Evolutionary conservation across 2,329 filamentous ascomycete genomes (phyloP).

Genomic region (Fusarium chaquense): DNA sequence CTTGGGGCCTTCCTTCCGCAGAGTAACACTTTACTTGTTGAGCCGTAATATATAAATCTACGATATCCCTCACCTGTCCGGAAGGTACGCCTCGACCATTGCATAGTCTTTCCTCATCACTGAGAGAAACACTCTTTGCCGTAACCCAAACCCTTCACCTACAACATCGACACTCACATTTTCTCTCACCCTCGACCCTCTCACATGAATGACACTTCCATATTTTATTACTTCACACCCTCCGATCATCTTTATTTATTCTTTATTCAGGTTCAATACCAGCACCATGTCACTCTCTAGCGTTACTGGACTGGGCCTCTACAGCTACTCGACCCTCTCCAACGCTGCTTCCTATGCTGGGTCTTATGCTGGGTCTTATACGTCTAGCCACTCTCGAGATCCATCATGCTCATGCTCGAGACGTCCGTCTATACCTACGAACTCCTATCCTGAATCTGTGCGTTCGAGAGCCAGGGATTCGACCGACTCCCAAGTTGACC

Average conservation of each 20-base stretch:
- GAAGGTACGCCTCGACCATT: not conserved
- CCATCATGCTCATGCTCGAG: not conserved
- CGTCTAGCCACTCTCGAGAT: slow-evolving; percentile 10
- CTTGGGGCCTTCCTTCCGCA: not conserved
- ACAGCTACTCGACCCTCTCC: slow-evolving; percentile 7
- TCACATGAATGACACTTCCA: not conserved
- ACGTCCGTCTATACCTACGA: not conserved
- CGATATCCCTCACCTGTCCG: not conserved
- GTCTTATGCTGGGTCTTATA: not conserved
- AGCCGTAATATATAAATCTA: not conserved
- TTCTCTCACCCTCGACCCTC: not conserved
- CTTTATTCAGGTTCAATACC: not conserved
- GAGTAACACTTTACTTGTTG: not conserved
- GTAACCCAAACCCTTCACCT: not conserved
- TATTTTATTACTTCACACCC: not conserved
- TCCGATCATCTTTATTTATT: not conserved
- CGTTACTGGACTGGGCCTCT: not conserved
- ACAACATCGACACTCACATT: not conserved
- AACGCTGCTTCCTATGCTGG: not conserved
- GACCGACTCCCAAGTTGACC: slow-evolving; percentile 12
- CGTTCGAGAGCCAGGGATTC: slow-evolving; percentile 6
- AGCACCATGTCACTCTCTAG: not conserved
- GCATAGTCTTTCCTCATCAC: not conserved
- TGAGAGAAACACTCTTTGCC: not conserved
- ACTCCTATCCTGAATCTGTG: slow-evolving; percentile 1